A percentile compares a stretch with the other conserved stretches of the same genome.
These are phyloP conservation scores for Chlamydomonas sphaeroides DNA, from an alignment of 139 green algal species.

Conservation along the genomic window DNA sequence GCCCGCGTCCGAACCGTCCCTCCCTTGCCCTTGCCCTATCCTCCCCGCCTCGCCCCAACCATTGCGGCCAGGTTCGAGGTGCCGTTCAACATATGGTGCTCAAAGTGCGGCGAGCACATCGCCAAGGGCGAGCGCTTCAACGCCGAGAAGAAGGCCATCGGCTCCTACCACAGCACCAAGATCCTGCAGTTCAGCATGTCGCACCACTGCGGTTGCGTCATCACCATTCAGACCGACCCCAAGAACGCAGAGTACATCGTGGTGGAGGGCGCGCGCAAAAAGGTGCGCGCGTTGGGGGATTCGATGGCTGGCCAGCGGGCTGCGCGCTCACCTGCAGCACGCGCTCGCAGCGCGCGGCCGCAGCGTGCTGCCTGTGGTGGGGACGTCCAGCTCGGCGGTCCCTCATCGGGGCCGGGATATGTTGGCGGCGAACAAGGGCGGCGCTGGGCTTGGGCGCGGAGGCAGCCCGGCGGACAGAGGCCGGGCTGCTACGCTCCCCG, in stretches of 20 bases:
- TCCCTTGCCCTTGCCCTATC: neutral
- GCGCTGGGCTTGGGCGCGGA: no score
- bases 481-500: no score
- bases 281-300: constrained; percentile 46
- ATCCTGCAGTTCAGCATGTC: constrained; percentile 94
- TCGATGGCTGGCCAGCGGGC: no score
- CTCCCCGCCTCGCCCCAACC: neutral
- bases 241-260: constrained; percentile 90
- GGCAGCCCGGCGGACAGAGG: no score
- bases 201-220: constrained; percentile 89
- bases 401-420: no score
- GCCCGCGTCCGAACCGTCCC: no score
- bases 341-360: no score
- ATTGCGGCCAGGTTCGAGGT: constrained; percentile 87
- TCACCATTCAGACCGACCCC: constrained; percentile 95
- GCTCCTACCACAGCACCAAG: constrained; percentile 91
- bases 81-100: constrained; percentile 96
- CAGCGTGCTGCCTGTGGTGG: no score
- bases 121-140: constrained; percentile 98
- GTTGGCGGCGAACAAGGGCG: no score
- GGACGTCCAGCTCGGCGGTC: no score
- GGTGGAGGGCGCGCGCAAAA: constrained; percentile 67
- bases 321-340: no score
- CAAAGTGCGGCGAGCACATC: constrained; percentile 89
- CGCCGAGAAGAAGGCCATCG: constrained; percentile 94